Base-by-base conservation (phyloP, 768 basidiomycete genomes). In the Termitomyces sp. region DNA sequence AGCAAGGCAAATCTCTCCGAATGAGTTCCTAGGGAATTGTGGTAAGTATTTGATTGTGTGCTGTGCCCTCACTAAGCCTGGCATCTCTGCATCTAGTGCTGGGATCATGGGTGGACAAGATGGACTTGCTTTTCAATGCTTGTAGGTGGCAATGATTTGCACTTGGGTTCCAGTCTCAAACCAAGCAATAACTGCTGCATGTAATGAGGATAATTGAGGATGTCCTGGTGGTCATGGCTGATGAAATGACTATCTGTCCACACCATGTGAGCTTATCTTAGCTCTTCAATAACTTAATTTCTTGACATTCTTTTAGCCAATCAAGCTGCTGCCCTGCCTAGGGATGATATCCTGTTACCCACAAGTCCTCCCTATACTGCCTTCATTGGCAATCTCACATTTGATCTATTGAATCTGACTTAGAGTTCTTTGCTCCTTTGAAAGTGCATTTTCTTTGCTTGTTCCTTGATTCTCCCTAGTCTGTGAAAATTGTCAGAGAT, bases 71-170 rank as follows among this genome's bases (percentile, higher is more conserved):
- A 39, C 20, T 45, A 50, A 55, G 51, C 62, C 47, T 60, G 53
- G 67, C 49, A 63, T 61, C 48, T 56, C 27, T 34, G 32, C 53
- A 51, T 50, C 16, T 20, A 94, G 93, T 86, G 53, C 76, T 91
- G 53, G 96, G 94, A 67, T 95, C 93, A 69, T 99, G 97, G 97
- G 97, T 97, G 7, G 97, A 98, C 71, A 96, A 98, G 74, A 95
- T 98, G 93, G 95, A 97, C 64, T 67, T 82, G 32, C 82, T 98
- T 61, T 96, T 96, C 30, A 89, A 85, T 65, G 95, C 93, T 68
- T 96, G 96, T 98, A 77, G 77, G 95, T 80, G 58, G 55, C 53
- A 59, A 39, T 32, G 55, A 45, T 47, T 22, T 59, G 36, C 33
- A 22, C 22, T 37, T 55, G 24, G 42, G 18, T 52, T 20, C 26